Evolutionary conservation across 1,284 basidiomycete species (phyloP).

Genomic region (Meripilus lineatus): DNA sequence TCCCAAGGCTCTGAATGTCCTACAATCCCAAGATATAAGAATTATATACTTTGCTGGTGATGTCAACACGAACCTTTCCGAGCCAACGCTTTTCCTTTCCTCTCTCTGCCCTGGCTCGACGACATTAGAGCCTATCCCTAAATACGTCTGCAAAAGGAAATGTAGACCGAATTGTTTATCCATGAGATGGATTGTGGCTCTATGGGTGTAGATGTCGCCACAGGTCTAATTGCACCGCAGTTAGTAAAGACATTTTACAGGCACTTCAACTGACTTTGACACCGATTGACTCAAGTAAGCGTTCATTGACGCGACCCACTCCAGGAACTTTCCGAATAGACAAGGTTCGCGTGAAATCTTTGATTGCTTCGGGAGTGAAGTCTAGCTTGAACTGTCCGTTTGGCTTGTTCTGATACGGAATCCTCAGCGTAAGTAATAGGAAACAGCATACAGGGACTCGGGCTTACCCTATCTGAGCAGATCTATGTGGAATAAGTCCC

Average conservation of each 20-base stretch:
- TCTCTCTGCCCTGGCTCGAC: slow-evolving; percentile 74
- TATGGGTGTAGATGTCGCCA: slow-evolving; percentile 77
- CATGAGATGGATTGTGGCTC: slow-evolving; percentile 72
- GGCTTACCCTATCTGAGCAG: slow-evolving; percentile 78
- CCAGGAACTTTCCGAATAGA: slow-evolving; percentile 84
- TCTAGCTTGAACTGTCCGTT: slow-evolving; percentile 84
- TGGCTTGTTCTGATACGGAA: slow-evolving; percentile 73
- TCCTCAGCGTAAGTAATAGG: slow-evolving; percentile 1
- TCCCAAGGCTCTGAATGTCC: slow-evolving; percentile 71
- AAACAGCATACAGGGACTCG: not conserved
- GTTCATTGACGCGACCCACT: slow-evolving; percentile 83
- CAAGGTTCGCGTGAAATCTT: slow-evolving; percentile 69
- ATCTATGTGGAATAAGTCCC: slow-evolving; percentile 62
- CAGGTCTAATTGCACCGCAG: slow-evolving; percentile 59
- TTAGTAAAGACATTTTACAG: slow-evolving; percentile 4
- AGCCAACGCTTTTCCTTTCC: slow-evolving; percentile 85
- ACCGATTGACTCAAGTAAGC: slow-evolving; percentile 80
- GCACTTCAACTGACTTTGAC: slow-evolving; percentile 54
- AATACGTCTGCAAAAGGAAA: slow-evolving; percentile 70
- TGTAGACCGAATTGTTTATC: slow-evolving; percentile 80
- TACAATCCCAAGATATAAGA: slow-evolving; percentile 24
- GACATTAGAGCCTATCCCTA: slow-evolving; percentile 81
- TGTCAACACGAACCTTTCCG: slow-evolving; percentile 59
- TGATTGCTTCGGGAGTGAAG: slow-evolving; percentile 62
- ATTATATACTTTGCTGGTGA: not conserved